Conservation (phyloP, 768 basidiomycete species). For the Rhodotorula diobovata region DNA sequence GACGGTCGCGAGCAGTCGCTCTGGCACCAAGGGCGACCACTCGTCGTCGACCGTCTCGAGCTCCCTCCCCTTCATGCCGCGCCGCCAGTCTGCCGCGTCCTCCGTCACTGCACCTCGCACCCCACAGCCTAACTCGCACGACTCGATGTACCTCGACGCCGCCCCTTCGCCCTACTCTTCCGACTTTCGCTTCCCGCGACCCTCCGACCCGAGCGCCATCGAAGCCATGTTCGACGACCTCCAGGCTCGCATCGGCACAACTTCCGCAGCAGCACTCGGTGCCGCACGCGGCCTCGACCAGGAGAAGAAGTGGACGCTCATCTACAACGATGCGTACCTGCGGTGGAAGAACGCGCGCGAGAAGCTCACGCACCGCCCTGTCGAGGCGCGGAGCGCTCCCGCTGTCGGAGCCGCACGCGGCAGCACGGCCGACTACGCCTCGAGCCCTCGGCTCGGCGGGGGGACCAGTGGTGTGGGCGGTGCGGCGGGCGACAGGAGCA, state of each 20-base stretch:
- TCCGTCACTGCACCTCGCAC: conserved; percentile 17
- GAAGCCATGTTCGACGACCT: conserved; percentile 75
- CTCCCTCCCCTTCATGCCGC: neutral
- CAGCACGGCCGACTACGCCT: neutral
- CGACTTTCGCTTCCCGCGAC: conserved; percentile 71
- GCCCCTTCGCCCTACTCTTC: conserved; percentile 15
- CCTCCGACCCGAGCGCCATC: conserved; percentile 69
- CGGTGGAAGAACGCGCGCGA: conserved; percentile 70
- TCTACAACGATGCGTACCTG: conserved; percentile 73
- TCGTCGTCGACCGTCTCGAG: neutral
- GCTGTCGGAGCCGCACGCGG: conserved; percentile 14
- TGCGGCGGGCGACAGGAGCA: neutral
- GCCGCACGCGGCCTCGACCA: conserved; percentile 61
- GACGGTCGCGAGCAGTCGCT: conserved; percentile 11
- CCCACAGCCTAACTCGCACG: neutral
- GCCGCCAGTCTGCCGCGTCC: conserved; percentile 5
- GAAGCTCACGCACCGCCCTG: conserved; percentile 56
- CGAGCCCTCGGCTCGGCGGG: neutral
- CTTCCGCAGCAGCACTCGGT: conserved; percentile 48
- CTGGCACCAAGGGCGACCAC: conserved; percentile 6
- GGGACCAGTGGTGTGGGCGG: neutral
- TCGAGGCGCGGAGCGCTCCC: conserved; percentile 28
- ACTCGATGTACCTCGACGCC: neutral
- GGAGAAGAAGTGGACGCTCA: conserved; percentile 88
- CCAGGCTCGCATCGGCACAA: conserved; percentile 63